Evolutionary conservation across 2,329 filamentous ascomycete genomes (phyloP), one percentile per base, ranked within the genome.

Genomic region (Aureobasidium vineae): DNA sequence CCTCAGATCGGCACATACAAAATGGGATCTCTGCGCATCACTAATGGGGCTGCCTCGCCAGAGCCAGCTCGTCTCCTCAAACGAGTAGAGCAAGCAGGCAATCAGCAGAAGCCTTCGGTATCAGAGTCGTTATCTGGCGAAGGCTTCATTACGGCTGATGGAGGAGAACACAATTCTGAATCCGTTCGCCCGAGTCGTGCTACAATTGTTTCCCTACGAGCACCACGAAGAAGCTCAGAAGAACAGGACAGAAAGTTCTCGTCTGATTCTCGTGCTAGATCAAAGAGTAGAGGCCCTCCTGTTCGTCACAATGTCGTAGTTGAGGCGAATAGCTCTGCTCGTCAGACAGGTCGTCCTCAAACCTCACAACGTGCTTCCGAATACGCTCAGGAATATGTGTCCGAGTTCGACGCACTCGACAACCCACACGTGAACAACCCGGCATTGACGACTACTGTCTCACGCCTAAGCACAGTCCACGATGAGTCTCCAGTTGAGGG

Each of bases 31-130:
- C 73, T 83, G 10, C 75, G 77, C 21, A 76, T 83, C 21, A 82
- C 79, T 6, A 83, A 83, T 66, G 81, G 81, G 10, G 74, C 77
- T 19, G 75, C 79, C 11, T 82, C 81, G 3, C 81, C 81, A 16
- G 78, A 78, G 54, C 75, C 78, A 3, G 79, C 78, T 67, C 70
- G 76, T 47, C 69, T 71, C 23, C 53, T 61, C 28, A 53, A 49
- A n/a, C 28, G 67, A 65, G 59, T 13, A 23, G 56, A 54, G 23
- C 43, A 41, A n/a, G 31, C 31, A 40, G 52, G 43, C 21, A 13
- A 16, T 5, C 21, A 63, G 49, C 28, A 28, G 11, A 59, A 53
- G 23, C 26, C 23, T n/a, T 43, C 40, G 11, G n/a, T 63, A 53
- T 33, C 61, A 33, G 53, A 52, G 8, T 52, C 53, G 11, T 7